Percentiles rank a stretch among this genome's conserved stretches.
Conservation (phyloP, 768 basidiomycete genomes). For the Lyophyllum decastes region DNA sequence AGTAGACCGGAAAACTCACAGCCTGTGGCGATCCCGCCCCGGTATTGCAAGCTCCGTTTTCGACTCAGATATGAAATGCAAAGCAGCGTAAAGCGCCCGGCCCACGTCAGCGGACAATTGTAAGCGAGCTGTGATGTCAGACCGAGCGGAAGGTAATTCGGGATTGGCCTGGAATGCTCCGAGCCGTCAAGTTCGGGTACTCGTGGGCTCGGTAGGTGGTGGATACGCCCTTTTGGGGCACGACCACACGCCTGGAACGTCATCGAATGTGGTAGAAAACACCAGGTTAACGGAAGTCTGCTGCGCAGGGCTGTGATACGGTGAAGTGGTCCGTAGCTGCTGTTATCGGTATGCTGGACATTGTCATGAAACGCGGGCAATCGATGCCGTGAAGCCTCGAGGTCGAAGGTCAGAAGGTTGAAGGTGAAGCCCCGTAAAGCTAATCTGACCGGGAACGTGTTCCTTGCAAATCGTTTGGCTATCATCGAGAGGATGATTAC, state of each 20-base stretch:
- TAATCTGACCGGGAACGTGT: conserved; percentile 6
- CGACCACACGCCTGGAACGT: background rate
- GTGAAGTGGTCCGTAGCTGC: conserved; percentile 1
- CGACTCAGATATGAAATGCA: background rate
- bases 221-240: background rate
- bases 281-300: background rate
- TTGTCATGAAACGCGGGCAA: background rate
- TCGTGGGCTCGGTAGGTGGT: background rate
- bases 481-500: conserved; percentile 7
- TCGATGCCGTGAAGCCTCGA: conserved; percentile 11
- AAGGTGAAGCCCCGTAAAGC: background rate
- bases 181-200: background rate
- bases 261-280: background rate
- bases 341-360: background rate
- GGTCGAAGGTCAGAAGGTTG: conserved; percentile 4
- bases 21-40: conserved; percentile 13
- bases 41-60: conserved; percentile 5
- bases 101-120: background rate
- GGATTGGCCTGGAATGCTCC: background rate
- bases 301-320: background rate
- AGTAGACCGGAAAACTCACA: background rate
- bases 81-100: background rate
- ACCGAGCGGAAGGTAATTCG: background rate
- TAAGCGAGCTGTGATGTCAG: background rate
- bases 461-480: conserved; percentile 12